Conservation (phyloP, 352 stramenopile species). For the Pythium periplocum region DNA sequence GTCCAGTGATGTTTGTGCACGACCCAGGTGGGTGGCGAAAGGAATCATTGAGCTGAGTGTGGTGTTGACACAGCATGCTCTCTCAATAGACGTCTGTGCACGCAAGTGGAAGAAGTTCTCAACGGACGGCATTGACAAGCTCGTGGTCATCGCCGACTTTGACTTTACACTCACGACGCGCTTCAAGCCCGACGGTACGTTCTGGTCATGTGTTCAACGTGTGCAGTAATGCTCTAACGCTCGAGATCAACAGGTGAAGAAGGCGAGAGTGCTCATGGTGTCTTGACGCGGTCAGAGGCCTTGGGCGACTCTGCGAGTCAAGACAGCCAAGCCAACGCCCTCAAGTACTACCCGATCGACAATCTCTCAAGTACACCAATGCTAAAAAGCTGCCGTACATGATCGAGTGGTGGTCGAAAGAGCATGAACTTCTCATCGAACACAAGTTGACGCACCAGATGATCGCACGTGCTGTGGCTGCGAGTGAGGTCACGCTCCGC, state of each 20-base stretch:
- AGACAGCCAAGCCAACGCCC: slow-evolving; percentile 41
- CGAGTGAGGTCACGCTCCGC: slow-evolving; percentile 48
- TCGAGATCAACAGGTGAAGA: background rate
- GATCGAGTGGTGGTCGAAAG: slow-evolving; percentile 59
- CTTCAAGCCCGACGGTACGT: slow-evolving; percentile 23
- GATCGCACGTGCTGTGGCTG: slow-evolving; percentile 34
- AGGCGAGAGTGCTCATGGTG: slow-evolving; percentile 16
- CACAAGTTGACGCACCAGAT: slow-evolving; percentile 37
- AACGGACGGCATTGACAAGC: slow-evolving; percentile 45
- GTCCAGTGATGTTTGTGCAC: slow-evolving; percentile 25
- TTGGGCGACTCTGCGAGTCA: slow-evolving; percentile 21
- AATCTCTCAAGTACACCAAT: slow-evolving; percentile 40
- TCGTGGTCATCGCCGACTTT: slow-evolving; percentile 75
- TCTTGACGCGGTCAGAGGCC: slow-evolving; percentile 18
- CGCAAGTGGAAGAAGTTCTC: slow-evolving; percentile 70
- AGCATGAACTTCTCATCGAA: slow-evolving; percentile 50
- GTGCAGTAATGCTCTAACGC: background rate
- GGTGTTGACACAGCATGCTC: background rate
- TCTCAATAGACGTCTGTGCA: slow-evolving; percentile 49
- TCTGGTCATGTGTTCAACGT: background rate
- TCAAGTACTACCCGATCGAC: slow-evolving; percentile 60
- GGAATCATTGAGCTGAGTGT: too few relatives aligned
- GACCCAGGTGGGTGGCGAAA: slow-evolving; percentile 26
- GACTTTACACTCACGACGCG: slow-evolving; percentile 66
- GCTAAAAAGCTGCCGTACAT: slow-evolving; percentile 69